phyloP scores from a whole-genome alignment of 2,329 filamentous ascomycete species.

The Colletotrichum melonis region DNA sequence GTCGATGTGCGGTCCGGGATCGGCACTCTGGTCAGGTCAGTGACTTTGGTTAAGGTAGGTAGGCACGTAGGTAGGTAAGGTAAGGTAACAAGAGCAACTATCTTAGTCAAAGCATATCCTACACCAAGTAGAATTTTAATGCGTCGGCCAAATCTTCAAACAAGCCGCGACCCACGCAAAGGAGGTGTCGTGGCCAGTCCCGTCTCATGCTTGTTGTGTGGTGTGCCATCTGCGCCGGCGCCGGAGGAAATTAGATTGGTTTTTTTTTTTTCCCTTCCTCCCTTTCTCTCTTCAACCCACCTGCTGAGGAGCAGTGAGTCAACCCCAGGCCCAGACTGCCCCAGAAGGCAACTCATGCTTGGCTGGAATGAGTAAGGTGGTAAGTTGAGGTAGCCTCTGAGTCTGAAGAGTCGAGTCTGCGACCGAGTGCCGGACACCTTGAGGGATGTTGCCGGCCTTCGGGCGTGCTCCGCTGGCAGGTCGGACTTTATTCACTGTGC shows the following conservation, averaged over 20 bases:
- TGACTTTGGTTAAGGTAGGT: not conserved
- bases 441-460: constrained; percentile 7
- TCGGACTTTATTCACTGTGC: constrained; percentile 4
- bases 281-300: not conserved
- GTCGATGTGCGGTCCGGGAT: not conserved
- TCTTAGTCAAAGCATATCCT: not conserved
- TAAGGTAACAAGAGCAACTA: not conserved
- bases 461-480: constrained; percentile 8
- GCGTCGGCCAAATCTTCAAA: constrained; percentile 15
- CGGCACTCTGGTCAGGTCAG: constrained; percentile 2
- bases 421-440: constrained; percentile 12
- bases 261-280: not conserved
- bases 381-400: not conserved
- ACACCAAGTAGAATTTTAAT: constrained; percentile 10
- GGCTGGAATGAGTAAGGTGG: not conserved
- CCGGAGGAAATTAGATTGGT: not conserved
- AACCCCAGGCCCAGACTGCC: not conserved
- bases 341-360: not conserved
- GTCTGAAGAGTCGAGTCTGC: not conserved
- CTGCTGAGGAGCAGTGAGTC: not conserved
- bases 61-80: not conserved
- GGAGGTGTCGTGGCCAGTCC: constrained; percentile 4
- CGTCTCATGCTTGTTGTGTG: not conserved
- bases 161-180: not conserved
- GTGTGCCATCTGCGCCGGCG: not conserved